Percentiles rank a stretch among this genome's conserved stretches.
These are phyloP conservation scores for Aureobasidium pullulans DNA, from an alignment of 2,329 filamentous ascomycete species.

Conservation along the genomic window DNA sequence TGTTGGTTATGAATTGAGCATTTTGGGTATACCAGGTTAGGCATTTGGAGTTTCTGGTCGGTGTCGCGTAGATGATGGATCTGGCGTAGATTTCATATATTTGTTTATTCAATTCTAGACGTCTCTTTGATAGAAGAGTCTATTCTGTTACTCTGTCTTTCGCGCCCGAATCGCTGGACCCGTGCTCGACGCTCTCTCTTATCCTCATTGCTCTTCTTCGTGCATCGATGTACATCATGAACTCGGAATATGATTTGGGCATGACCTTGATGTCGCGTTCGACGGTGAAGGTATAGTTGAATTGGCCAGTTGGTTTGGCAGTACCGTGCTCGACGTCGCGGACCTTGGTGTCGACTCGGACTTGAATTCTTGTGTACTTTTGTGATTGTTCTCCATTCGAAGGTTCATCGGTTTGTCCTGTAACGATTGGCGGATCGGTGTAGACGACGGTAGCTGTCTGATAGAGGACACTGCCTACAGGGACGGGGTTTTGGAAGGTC, in stretches of 20 bases:
- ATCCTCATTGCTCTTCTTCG: slow-evolving; percentile 49
- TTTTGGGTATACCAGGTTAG: too few species aligned
- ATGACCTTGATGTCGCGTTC: slow-evolving; percentile 59
- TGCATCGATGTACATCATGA: slow-evolving; percentile 59
- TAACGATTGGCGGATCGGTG: slow-evolving; percentile 53
- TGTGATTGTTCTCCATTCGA: slow-evolving; percentile 26
- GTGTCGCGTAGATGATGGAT: neutral
- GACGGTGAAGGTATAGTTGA: slow-evolving; percentile 68
- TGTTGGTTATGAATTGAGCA: neutral
- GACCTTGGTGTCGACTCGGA: slow-evolving; percentile 65
- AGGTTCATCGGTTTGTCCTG: slow-evolving; percentile 28
- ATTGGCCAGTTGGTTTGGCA: slow-evolving; percentile 62
- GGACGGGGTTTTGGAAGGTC: slow-evolving; percentile 68
- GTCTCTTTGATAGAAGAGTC: neutral
- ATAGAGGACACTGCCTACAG: slow-evolving; percentile 67
- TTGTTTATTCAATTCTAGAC: neutral
- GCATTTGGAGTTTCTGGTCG: too few species aligned
- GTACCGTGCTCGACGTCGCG: slow-evolving; percentile 63
- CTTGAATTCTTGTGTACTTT: slow-evolving; percentile 55
- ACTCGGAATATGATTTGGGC: slow-evolving; percentile 56
- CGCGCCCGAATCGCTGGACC: slow-evolving; percentile 23
- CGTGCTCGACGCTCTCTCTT: slow-evolving; percentile 32
- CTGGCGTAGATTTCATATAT: neutral
- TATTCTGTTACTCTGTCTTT: slow-evolving; percentile 26
- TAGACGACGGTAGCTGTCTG: slow-evolving; percentile 65